Evolutionary conservation across 345 rosid species (phyloP), one percentile per base, ranked within the genome.

Genomic region (Ailanthus altissimus): DNA sequence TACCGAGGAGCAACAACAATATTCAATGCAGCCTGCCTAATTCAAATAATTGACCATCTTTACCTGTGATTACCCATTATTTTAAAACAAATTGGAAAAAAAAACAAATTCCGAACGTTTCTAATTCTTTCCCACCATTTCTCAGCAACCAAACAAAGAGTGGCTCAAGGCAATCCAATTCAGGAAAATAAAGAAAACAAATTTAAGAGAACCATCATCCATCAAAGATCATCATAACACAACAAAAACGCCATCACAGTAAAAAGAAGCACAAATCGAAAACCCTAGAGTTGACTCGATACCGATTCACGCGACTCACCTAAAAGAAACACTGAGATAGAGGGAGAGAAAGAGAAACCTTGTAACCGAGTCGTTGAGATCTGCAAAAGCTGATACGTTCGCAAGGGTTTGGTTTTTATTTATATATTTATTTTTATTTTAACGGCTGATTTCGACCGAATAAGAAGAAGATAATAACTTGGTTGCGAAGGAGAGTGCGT

Each of bases 281-380:
- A 82, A 80, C 83, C 90, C 83, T 64, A 76, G 76, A 80, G 88
- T 83, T 80, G 89, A 84, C 86, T 80, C 65, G 64, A 43, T 13
- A 63, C 9, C 75, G 76, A 79, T 68, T 78, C 57, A 53, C 10
- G 53, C 61, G 73, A 82, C 86, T 85, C 82, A 84, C 90, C 90
- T 64, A 45, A 25, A 46, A 46, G 50, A 62, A 23, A 64, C 58
- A 61, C 12, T 8, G 58, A 77, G 64, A 67, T 45, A 42, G 45
- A 46, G 61, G n/a, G n/a, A 64, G 73, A 77, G 65, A 69, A 51
- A 63, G 40, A 23, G 28, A 20, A 69, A 64, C 16, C 40, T 43
- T 14, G 32, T 47, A 45, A 68, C 63, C 60, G 70, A 20, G 23
- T 28, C 56, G 45, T 4, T 49, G 78, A 78, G 88, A 87, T 87